Evolutionary conservation across 2,329 filamentous ascomycete genomes (phyloP).

Genomic region (Akanthomyces lecanii): DNA sequence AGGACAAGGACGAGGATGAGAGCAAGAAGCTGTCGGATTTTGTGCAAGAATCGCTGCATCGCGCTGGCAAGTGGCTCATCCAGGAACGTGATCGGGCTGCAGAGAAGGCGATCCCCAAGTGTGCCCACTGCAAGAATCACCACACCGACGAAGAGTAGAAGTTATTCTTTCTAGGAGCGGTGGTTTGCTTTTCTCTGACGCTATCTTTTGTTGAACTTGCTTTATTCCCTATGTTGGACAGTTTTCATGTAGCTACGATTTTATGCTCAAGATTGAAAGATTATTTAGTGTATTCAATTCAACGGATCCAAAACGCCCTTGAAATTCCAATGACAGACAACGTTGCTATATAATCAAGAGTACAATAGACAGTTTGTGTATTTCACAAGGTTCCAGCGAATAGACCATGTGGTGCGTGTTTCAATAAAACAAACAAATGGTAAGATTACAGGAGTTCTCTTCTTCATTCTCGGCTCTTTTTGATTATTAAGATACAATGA

Average conservation of each 20-base stretch:
- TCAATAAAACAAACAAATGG: not conserved
- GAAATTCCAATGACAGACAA: not conserved
- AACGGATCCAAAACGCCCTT: not conserved
- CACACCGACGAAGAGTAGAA: slow-evolving; percentile 4
- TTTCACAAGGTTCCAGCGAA: not conserved
- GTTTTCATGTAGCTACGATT: not conserved
- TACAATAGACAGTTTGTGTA: slow-evolving; percentile 2
- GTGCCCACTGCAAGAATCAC: not conserved
- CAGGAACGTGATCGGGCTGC: slow-evolving; percentile 19
- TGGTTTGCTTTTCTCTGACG: not conserved
- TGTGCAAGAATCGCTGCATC: slow-evolving; percentile 21
- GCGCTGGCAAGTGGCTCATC: slow-evolving; percentile 22
- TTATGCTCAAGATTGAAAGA: not conserved
- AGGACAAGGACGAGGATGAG: slow-evolving; percentile 24
- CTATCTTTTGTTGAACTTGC: not conserved
- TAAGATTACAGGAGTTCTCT: not conserved
- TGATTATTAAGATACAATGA: slow-evolving; percentile 29
- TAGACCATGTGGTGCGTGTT: not conserved
- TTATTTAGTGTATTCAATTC: not conserved
- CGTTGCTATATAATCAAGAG: slow-evolving; percentile 6
- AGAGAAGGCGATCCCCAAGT: slow-evolving; percentile 8
- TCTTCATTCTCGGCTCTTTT: not conserved
- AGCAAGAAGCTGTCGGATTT: slow-evolving; percentile 26
- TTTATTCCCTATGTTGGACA: not conserved
- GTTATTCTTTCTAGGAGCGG: not conserved